Base-by-base conservation (phyloP, 345 rosid species). In the Chamaenerion angustifolium region DNA sequence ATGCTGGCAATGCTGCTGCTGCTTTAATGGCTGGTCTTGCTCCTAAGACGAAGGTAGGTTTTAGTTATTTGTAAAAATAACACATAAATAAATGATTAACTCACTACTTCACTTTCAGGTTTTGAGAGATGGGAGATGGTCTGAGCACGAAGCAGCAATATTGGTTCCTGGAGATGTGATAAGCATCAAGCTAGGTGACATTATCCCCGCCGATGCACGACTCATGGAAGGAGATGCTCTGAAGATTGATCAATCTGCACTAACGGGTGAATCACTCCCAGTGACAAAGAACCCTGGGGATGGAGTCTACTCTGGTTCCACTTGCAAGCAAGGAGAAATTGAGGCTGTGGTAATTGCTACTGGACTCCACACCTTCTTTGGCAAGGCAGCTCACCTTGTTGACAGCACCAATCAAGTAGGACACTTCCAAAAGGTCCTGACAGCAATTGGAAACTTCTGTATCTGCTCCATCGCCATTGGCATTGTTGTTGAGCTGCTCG, bases 311-410 rank as follows among this genome's bases (percentile, higher is more conserved):
- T 81, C 95, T 0, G 95, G 95, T 1, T 79, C 89, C 44, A 85
- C 95, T 49, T 81, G 89, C 74, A 85, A 85, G 70, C 95, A 85
- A 64, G 95, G 95, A 45, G 95, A 85, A 74, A 59, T 85, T 43
- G 95, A 85, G 64, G 95, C 95, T 43, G 70, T 85, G 54, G 95
- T 85, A 1, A 81, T 81, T 46, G 90, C 90, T 43, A 85, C 95
- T 12, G 95, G 95, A 42, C 87, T 85, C 47, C 89, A 82, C 49
- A 77, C 87, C 45, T 85, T 85, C 76, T 85, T 85, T 16, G 95
- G 95, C 10, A 85, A 85, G 73, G 95, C 95, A 40, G 95, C 95
- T 61, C 95, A 85, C 59, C 89, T 85, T 13, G 87, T 85, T 3
- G 89, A 81, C 66, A 85, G 71, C 70, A 85, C 95, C 61, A 71